These are phyloP conservation scores for Cicer judaicum DNA, from an alignment of 306 rosid genomes.

Conservation along the genomic window DNA sequence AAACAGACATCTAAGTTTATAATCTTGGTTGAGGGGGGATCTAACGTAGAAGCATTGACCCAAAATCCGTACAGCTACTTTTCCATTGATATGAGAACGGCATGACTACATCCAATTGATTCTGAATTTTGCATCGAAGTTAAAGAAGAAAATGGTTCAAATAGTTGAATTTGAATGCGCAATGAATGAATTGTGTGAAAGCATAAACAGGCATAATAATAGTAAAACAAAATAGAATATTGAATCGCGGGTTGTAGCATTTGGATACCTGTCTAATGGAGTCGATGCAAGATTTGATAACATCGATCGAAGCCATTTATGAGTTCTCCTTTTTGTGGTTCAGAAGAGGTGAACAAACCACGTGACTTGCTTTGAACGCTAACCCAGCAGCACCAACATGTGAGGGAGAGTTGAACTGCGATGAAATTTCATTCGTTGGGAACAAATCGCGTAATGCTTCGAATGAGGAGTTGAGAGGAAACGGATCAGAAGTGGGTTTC, in stretches of 20 bases:
- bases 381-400: background rate
- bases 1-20: no score
- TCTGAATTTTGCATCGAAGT: background rate
- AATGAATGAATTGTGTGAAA: background rate
- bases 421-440: constrained; percentile 5
- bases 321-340: background rate
- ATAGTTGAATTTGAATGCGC: background rate
- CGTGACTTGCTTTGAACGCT: constrained; percentile 7
- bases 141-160: background rate
- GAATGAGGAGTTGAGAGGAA: background rate
- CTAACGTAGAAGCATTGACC: background rate
- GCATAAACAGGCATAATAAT: background rate
- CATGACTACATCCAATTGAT: background rate
- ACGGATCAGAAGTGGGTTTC: background rate
- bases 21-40: background rate
- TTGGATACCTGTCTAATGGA: constrained; percentile 71
- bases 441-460: constrained; percentile 6
- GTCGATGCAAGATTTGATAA: constrained; percentile 73
- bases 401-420: background rate
- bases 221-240: constrained; percentile 12
- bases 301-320: constrained; percentile 74
- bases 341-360: constrained; percentile 8
- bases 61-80: background rate
- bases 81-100: background rate
- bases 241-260: background rate